Percentiles rank a stretch among this genome's conserved stretches.
Evolutionary conservation across 345 rosid species (phyloP).

Genomic region (Eucalyptus tenuipes): DNA sequence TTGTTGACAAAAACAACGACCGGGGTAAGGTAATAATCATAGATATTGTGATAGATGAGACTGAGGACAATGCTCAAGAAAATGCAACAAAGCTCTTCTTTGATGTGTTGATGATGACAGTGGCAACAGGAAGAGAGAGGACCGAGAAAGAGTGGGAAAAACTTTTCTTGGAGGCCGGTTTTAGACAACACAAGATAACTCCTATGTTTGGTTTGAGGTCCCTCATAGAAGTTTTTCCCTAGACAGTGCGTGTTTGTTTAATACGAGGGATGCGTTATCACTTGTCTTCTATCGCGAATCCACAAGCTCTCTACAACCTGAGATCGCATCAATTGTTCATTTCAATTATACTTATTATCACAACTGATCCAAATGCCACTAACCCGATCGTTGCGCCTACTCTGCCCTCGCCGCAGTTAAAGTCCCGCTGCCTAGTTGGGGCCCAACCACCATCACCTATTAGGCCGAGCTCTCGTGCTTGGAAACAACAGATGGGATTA

Average conservation of each 20-base stretch:
- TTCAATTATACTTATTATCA: not conserved
- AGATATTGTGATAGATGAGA: constrained; percentile 1
- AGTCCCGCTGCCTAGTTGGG: not conserved
- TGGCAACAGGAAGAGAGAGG: constrained; percentile 14
- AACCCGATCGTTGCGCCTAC: not conserved
- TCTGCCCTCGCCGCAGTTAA: not conserved
- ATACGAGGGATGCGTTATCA: not conserved
- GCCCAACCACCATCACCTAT: not conserved
- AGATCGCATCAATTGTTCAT: not conserved
- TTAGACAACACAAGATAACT: constrained; percentile 12
- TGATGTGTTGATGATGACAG: constrained; percentile 30
- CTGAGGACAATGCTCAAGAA: not conserved
- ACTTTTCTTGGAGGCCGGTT: constrained; percentile 15
- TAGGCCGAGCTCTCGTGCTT: not conserved
- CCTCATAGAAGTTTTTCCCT: constrained; percentile 27
- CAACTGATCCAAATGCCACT: not conserved
- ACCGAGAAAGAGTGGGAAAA: constrained; percentile 14
- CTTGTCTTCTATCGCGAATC: not conserved
- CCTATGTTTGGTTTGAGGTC: constrained; percentile 23
- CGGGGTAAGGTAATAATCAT: constrained; percentile 5
- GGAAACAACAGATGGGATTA: not conserved
- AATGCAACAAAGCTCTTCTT: constrained; percentile 18
- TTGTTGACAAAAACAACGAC: not conserved
- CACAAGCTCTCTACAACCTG: not conserved
- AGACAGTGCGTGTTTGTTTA: not conserved